Evolutionary conservation across 208 protist species (phyloP), one percentile per base, ranked within the genome.

Genomic region (Endotrypanum monterogeii): DNA sequence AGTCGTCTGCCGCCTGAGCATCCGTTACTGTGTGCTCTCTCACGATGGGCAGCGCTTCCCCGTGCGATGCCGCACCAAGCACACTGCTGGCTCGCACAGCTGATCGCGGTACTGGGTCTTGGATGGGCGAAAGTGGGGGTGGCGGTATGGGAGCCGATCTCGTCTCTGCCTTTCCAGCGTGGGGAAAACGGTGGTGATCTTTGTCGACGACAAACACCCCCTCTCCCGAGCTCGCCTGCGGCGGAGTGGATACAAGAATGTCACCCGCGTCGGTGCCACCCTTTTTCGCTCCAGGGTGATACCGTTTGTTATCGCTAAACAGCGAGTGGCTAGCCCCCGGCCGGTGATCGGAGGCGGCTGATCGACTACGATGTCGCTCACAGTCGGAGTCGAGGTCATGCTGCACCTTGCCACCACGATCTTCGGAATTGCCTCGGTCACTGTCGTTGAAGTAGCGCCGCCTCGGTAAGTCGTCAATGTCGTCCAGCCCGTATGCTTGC

Each of bases 371-470:
- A n/a, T 18, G 62, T 18, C 58, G 37, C 35, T 46, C 58, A 46
- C 23, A 46, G 58, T 30, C 58, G 4, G 58, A 14, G 8, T 8
- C 52, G 62, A 41, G 7, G 62, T 23, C n/a, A 20, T 52, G 35
- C 62, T 9, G 3, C 41, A 18, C 62, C 23, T 30, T 25, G 20
- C 62, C 23, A n/a, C 37, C n/a, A 41, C 41, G 37, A 5, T 28
- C 62, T 18, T 46, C n/a, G 39, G 37, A 0, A 44, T 11, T 8
- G 62, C 7, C 62, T 25, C 16, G 18, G 56, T 14, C 18, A 48
- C 74, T 46, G 44, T 75, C 55, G 65, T 80, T 75, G 50, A 80
- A 80, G 70, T 80, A 80, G 54, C 41, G 67, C 28, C 62, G 44
- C 46, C 39, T 56, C 12, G 76, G 76, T 8, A 75, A 37, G 56